phyloP scores from a whole-genome alignment of 768 basidiomycete species.

The Agaricus subrufescens region DNA sequence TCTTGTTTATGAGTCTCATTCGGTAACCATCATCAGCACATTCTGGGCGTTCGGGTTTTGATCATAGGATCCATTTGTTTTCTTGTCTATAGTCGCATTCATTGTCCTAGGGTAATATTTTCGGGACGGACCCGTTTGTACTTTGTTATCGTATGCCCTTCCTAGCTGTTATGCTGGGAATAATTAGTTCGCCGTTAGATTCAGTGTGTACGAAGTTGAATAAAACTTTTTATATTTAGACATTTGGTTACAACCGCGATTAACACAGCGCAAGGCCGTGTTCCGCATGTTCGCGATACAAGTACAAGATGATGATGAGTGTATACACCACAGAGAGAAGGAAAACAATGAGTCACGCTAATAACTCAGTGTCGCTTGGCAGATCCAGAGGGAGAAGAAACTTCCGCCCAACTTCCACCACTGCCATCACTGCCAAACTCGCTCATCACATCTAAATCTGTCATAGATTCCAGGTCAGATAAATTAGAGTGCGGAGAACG shows the following conservation, averaged over 20 bases:
- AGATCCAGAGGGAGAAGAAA: constrained; percentile 4
- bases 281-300: not conserved
- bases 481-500: constrained; percentile 8
- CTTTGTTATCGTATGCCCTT: constrained; percentile 3
- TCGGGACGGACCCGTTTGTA: constrained; percentile 6
- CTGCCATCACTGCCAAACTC: constrained; percentile 9
- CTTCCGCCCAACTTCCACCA: constrained; percentile 5
- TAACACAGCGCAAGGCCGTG: not conserved
- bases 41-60: not conserved
- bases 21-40: constrained; percentile 1
- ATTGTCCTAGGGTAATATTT: not conserved
- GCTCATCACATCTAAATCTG: constrained; percentile 9
- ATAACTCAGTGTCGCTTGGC: not conserved
- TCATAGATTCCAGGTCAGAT: constrained; percentile 5
- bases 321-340: not conserved
- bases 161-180: not conserved
- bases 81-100: constrained; percentile 7
- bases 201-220: not conserved
- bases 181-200: not conserved
- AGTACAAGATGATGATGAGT: not conserved
- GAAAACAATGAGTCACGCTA: not conserved
- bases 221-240: too few species aligned
- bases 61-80: constrained; percentile 3
- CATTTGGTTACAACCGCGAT: not conserved
- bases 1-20: constrained; percentile 2